A percentile compares a stretch with the other conserved stretches of the same genome.
Evolutionary conservation across 2,329 filamentous ascomycete species (phyloP).

Genomic region (Neofusicoccum kwambonambiense): DNA sequence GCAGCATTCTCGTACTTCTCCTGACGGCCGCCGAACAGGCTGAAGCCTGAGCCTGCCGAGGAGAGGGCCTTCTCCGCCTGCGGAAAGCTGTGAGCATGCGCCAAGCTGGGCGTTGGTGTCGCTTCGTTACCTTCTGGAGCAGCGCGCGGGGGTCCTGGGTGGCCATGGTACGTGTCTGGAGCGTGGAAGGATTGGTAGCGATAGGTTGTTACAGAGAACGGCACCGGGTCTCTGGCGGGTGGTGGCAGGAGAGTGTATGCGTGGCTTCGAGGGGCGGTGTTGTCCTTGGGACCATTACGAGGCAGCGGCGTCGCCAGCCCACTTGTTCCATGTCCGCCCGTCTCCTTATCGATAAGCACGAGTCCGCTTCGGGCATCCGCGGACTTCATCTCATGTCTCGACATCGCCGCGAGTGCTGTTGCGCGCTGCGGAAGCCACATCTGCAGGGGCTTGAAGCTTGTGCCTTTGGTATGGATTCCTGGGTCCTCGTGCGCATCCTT

Average conservation of each 20-base stretch:
- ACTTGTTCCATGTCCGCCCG: background rate
- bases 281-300: constrained; percentile 16
- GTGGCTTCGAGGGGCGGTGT: constrained; percentile 3
- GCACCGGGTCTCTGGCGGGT: background rate
- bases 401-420: background rate
- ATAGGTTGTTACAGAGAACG: background rate
- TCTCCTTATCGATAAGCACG: constrained; percentile 9
- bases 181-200: background rate
- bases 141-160: constrained; percentile 71
- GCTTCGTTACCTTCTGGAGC: constrained; percentile 66
- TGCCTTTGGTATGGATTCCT: background rate
- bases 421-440: background rate
- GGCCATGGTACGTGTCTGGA: constrained; percentile 52
- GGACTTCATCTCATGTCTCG: background rate
- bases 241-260: background rate
- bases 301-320: constrained; percentile 15
- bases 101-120: background rate
- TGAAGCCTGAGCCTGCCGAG: constrained; percentile 77
- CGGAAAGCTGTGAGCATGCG: constrained; percentile 24
- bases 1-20: constrained; percentile 90
- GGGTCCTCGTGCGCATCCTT: too few relatives aligned
- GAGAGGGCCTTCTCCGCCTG: constrained; percentile 84
- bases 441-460: background rate
- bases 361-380: background rate
- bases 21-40: constrained; percentile 79